Evolutionary conservation across 2,329 filamentous ascomycete species (phyloP), one percentile per base, ranked within the genome.

Genomic region (Penicillium sp.): DNA sequence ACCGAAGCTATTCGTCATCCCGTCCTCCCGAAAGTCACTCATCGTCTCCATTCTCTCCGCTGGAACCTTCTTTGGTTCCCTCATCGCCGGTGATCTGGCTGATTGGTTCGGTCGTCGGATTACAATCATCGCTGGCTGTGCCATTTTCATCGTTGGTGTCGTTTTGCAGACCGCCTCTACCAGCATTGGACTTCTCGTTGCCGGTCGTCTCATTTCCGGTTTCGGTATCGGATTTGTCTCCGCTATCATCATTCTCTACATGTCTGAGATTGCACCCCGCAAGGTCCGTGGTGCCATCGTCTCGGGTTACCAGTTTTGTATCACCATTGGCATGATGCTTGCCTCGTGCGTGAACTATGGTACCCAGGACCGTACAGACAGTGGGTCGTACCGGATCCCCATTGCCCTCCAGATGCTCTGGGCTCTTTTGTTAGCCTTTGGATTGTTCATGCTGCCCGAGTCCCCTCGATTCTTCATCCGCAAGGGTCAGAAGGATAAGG

Each of bases 391-490:
- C 82, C 88, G 91, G 64, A 91, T 95, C 59, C 89, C 90, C 55
- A 92, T 95, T 67, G 85, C 76, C 50, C 80, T 96, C 52, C 91
- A 96, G 78, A 90, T 93, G 77, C 76, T 86, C 56, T 95, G 90
- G 88, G 90, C 89, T 49, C 27, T 92, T 41, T 88, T 95, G 63
- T 86, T 96, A 21, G 89, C 77, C 37, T 71, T 69, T 48, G 91
- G 91, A 69, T 84, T 95, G 29, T 75, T 92, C 65, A 75, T 91
- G 69, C 86, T 96, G 8, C 91, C 91, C 58, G 91, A 95, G 74
- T 93, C 90, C 0, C 91, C 91, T 50, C 88, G 91, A 71, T 95
- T 87, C 82, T 93, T 84, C 70, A 89, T 96, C 78, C 91, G 90
- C 82, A 88, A 86, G 74, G 89, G 89, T 56, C 79, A 86, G 60